Evolutionary conservation across 208 protist genomes (phyloP), one percentile per base, ranked within the genome.

Genomic region (Balamuthia mandrillaris): DNA sequence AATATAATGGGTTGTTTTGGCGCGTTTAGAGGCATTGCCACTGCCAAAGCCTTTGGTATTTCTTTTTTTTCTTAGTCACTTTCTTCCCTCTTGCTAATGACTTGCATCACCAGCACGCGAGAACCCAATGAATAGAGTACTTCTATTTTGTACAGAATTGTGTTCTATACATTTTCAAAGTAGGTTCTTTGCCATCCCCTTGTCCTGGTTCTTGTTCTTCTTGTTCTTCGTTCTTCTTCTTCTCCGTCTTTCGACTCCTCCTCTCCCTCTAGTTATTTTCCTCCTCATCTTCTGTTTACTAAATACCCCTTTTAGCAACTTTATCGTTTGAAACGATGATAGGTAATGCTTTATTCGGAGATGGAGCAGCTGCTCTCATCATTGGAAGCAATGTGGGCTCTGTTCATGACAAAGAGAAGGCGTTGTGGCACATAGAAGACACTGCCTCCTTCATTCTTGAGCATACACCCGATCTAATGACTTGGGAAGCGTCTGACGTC

Each of bases 1-100:
- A 88, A 88, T 45, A 84, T 88, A 29, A 88, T 85, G 78, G 86
- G 86, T 41, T 88, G 86, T 75, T 42, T 85, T 2, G 78, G 81
- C 5, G 86, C 81, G 58, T 66, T 85, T 44, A 56, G 81, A 5
- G 70, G 33, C 21, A 16, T 88, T 14, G 49, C 81, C 49, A 58
- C 51, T 2, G 78, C 86, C 44, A 77, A 77, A 45, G 66, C 66
- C 18, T 45, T 77, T 31, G 66, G 66, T 77, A 54, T 54, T 12
- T 42, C 61, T 2, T 1, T 18, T 12, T 45, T 21, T 49, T n/a
- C 6, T 9, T 6, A 33, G 47, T 70, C 61, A 2, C 14, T 7
- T 4, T 31, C 56, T 31, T 21, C 7, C n/a, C 5, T 7, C 7
- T 10, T 31, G 56, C 37, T 4, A 18, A 2, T 27, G 47, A 6